phyloP scores from a whole-genome alignment of 2,329 filamentous ascomycete genomes.

The Daldinia eschscholtzii region DNA sequence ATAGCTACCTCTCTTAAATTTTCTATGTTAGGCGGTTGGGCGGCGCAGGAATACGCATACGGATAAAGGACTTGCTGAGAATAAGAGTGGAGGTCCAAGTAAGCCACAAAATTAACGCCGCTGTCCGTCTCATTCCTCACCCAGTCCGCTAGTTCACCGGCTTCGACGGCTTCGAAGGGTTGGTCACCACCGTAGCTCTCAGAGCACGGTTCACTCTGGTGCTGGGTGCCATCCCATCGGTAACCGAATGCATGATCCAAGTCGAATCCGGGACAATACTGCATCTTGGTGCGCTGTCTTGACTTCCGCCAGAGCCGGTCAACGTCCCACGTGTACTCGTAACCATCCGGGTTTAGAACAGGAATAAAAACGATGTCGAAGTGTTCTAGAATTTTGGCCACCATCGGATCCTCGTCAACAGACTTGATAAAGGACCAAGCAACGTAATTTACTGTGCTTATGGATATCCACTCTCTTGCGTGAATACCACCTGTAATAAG shows the following conservation, averaged over 20 bases:
- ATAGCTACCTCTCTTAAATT: conserved; percentile 91
- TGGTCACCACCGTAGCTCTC: conserved; percentile 88
- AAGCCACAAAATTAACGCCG: conserved; percentile 82
- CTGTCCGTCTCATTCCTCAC: conserved; percentile 80
- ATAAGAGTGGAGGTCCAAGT: conserved; percentile 93
- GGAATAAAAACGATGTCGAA: conserved; percentile 93
- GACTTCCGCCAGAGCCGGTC: conserved; percentile 98
- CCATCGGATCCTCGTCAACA: conserved; percentile 77
- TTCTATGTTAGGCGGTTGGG: conserved; percentile 85
- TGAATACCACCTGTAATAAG: conserved; percentile 89
- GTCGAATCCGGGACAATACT: conserved; percentile 89
- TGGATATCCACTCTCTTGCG: conserved; percentile 96
- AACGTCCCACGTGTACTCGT: conserved; percentile 91
- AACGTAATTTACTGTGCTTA: conserved; percentile 89
- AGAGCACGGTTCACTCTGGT: conserved; percentile 84
- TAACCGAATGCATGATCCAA: conserved; percentile 89
- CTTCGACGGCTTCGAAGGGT: conserved; percentile 87
- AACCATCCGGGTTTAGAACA: conserved; percentile 91
- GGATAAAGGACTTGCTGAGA: conserved; percentile 95
- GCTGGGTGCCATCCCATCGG: conserved; percentile 79
- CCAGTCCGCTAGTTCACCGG: conserved; percentile 82
- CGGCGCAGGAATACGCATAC: conserved; percentile 85
- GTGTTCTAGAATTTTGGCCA: conserved; percentile 82
- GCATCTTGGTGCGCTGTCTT: conserved; percentile 82
- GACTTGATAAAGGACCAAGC: conserved; percentile 89